These are phyloP conservation scores for Thraustotheca clavata DNA, from an alignment of 352 stramenopile genomes.

Conservation along the genomic window DNA sequence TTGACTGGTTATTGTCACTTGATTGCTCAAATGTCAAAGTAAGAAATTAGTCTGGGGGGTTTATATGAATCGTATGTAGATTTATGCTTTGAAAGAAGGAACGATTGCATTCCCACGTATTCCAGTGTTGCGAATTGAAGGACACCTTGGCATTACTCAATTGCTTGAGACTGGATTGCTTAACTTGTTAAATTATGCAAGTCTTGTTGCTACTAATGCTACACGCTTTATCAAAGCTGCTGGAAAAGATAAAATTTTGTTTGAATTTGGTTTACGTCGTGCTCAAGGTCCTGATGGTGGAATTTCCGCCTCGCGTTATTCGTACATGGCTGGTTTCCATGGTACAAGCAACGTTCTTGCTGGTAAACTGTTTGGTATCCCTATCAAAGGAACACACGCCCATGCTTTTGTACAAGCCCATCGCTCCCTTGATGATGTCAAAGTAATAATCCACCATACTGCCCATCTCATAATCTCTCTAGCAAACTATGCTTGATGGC, in stretches of 20 bases:
- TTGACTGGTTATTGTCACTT: slow-evolving; percentile 89
- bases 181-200: slow-evolving; percentile 97
- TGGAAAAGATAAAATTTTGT: slow-evolving; percentile 69
- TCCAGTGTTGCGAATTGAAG: slow-evolving; percentile 90
- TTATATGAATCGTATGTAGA: background rate
- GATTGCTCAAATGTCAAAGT: slow-evolving; percentile 92
- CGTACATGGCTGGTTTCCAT: slow-evolving; percentile 97
- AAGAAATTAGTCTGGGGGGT: slow-evolving; percentile 34
- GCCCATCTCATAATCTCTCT: background rate
- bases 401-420: slow-evolving; percentile 97
- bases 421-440: slow-evolving; percentile 88
- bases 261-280: slow-evolving; percentile 92
- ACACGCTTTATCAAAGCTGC: slow-evolving; percentile 93
- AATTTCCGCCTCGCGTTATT: slow-evolving; percentile 95
- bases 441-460: slow-evolving; percentile 22
- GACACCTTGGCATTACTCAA: slow-evolving; percentile 91
- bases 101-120: slow-evolving; percentile 95
- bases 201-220: slow-evolving; percentile 96
- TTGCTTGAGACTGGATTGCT: slow-evolving; percentile 98
- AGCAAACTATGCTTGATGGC: slow-evolving; percentile 42
- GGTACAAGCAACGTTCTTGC: slow-evolving; percentile 97
- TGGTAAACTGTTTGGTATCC: slow-evolving; percentile 92
- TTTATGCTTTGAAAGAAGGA: slow-evolving; percentile 61
- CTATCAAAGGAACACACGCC: slow-evolving; percentile 95
- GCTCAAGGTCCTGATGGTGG: slow-evolving; percentile 96